Evolutionary conservation across 257 asterid genomes (phyloP).

Genomic region (Gentiana macrophylla): DNA sequence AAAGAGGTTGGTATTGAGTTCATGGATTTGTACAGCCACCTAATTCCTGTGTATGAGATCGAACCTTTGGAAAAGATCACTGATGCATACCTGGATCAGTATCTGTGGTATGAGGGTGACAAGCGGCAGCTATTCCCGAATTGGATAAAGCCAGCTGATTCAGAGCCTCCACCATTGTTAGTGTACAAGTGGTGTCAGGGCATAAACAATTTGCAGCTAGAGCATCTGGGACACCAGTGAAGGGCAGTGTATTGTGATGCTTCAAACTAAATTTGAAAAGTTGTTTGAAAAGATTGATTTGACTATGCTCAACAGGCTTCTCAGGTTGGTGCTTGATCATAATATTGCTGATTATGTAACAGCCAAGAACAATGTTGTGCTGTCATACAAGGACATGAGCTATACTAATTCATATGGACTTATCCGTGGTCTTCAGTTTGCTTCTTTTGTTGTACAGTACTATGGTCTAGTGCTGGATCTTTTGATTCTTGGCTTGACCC

Average conservation of each 20-base stretch:
- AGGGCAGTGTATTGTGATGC: conserved; percentile 99
- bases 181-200: conserved; percentile 99
- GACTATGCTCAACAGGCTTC: conserved; percentile 97
- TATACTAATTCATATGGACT: conserved; percentile 98
- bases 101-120: conserved; percentile 98
- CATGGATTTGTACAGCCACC: conserved; percentile 93
- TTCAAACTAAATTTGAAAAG: conserved; percentile 90
- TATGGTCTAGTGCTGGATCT: conserved; percentile 96
- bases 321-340: conserved; percentile 90
- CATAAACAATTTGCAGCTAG: conserved; percentile 68
- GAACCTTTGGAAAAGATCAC: conserved; percentile 98
- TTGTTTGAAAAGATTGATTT: conserved; percentile 90
- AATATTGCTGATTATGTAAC: conserved; percentile 98
- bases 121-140: conserved; percentile 94
- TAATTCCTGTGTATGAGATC: conserved; percentile 96
- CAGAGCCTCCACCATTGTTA: conserved; percentile 94
- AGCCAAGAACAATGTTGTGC: conserved; percentile 88
- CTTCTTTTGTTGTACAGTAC: conserved; percentile 95
- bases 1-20: conserved; percentile 98
- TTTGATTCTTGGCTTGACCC: conserved; percentile 89
- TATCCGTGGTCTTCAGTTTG: conserved; percentile 97
- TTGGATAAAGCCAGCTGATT: conserved; percentile 99
- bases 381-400: conserved; percentile 98
- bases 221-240: conserved; percentile 96
- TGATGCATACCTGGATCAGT: conserved; percentile 97